Evolutionary conservation across 257 asterid species (phyloP), one percentile per base, ranked within the genome.

Genomic region (Solanum megistacrolobum): DNA sequence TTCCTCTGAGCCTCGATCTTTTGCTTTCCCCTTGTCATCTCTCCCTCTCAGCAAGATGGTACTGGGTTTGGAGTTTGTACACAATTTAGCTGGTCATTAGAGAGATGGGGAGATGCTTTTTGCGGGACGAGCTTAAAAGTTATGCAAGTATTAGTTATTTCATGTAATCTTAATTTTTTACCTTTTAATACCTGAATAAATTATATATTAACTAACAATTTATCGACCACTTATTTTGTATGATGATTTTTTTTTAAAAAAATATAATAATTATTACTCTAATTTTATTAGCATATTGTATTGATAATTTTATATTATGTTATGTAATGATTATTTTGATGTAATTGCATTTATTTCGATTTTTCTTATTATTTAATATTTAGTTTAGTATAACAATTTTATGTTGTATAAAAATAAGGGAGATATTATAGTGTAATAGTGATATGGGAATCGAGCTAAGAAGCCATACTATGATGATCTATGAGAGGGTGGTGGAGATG

Each of bases 1-100:
- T 89, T 93, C 73, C 34, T 92, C 90, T 96, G 99, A 3, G 99
- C 96, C 85, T 95, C 98, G 89, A 96, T 74, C 52, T 74, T 74
- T 36, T 74, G 83, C 29, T 74, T 74, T 74, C 83, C 83, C 31
- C 52, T 74, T 3, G 83, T 74, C 83, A 74, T 74, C 83, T 74
- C 48, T 36, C 52, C 78, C 78, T 31, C 76, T 6, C 38, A 69
- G 21, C 38, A 32, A 71, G 14, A 18, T 32, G 12, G 38, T 20
- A 72, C 43, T 34, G 43, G 14, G 8, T 32, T 72, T 72, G 9
- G 12, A 32, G 43, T 72, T 4, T 8, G 27, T 31, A 31, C 78
- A 36, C 12, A 31, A 62, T 58, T 58, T 58, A 5, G 60, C 60
- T 48, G 21, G 7, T 48, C 60, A 14, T 48, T 14, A 18, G 2